These are phyloP conservation scores for Tolypocladium pustulatum DNA, from an alignment of 2,329 filamentous ascomycete species.

Conservation along the genomic window DNA sequence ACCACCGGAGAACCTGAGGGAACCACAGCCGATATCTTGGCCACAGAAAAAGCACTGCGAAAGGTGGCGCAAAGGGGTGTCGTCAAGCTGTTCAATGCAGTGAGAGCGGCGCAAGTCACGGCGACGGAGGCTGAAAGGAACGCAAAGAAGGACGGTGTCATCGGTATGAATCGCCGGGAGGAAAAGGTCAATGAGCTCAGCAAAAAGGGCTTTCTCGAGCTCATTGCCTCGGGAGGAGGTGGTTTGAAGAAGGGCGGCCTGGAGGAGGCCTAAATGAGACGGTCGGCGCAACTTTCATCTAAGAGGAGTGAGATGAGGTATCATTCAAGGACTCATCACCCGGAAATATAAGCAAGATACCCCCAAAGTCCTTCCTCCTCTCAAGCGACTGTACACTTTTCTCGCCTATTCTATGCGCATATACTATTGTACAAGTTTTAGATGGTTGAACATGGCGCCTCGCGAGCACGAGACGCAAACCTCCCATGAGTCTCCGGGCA, in stretches of 20 bases:
- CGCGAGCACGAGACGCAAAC: background rate
- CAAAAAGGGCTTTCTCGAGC: conserved; percentile 88
- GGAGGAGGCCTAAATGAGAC: conserved; percentile 34
- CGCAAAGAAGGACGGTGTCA: conserved; percentile 58
- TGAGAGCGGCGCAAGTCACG: conserved; percentile 84
- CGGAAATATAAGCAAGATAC: conserved; percentile 6
- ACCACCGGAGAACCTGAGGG: conserved; percentile 28
- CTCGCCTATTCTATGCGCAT: background rate
- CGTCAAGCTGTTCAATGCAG: conserved; percentile 92
- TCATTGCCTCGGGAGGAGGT: conserved; percentile 62
- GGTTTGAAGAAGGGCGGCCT: conserved; percentile 47
- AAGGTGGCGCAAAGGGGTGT: conserved; percentile 91
- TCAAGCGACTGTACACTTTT: background rate
- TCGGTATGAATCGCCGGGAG: conserved; percentile 71
- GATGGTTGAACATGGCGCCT: background rate
- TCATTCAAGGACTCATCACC: conserved; percentile 2
- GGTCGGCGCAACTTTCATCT: conserved; percentile 11
- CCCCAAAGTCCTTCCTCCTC: background rate
- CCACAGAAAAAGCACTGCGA: conserved; percentile 68
- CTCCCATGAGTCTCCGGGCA: background rate
- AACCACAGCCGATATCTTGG: conserved; percentile 46
- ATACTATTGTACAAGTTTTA: conserved; percentile 1
- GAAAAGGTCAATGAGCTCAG: conserved; percentile 93
- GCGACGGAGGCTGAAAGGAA: conserved; percentile 66
- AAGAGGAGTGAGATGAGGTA: conserved; percentile 11